Evolutionary conservation across 176 grass and related monocot species (phyloP), one percentile per base, ranked within the genome.

Genomic region (Oryza coarctata): DNA sequence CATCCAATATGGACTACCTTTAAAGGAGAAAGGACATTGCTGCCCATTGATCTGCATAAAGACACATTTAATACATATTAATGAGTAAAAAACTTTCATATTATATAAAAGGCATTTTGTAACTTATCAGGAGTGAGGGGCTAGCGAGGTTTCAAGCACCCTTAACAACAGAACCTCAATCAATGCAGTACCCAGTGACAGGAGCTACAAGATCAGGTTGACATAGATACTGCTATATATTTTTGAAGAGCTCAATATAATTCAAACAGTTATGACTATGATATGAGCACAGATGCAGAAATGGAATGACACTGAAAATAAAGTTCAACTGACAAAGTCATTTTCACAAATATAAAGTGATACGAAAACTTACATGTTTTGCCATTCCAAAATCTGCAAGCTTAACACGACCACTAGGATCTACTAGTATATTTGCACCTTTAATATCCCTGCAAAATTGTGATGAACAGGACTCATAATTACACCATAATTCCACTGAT

Each of bases 301-400:
- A 78, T 67, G 27, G 70, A 35, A 62, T 6, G 5, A 40, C 20
- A 68, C 43, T 45, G 52, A 62, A 88, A 73, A 25, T 18, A 66
- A 75, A 70, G 5, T 45, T 27, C 55, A 22, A 34, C 9, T 26
- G 61, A 6, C 61, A 45, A 32, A 68, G n/a, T 47, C 30, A 61
- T 22, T 43, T 57, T 75, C 75, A 68, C 22, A 33, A 71, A 17
- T 29, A 22, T 57, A 76, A 75, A 84, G 73, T 80, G 77, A 71
- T 2, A 17, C 15, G 36, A 34, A 84, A 86, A 52, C 73, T 84
- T 92, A 99, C 96, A 94, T 99, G 93, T 85, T 99, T 99, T 68
- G 96, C 96, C 96, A 99, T 99, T 88, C 96, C 96, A 90, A 99
- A 99, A 83, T 99, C 96, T 85, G 96, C 96, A 79, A 99, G 89